Base-by-base conservation (phyloP, 148 eudicot genomes). In the Camellia granthamiana region DNA sequence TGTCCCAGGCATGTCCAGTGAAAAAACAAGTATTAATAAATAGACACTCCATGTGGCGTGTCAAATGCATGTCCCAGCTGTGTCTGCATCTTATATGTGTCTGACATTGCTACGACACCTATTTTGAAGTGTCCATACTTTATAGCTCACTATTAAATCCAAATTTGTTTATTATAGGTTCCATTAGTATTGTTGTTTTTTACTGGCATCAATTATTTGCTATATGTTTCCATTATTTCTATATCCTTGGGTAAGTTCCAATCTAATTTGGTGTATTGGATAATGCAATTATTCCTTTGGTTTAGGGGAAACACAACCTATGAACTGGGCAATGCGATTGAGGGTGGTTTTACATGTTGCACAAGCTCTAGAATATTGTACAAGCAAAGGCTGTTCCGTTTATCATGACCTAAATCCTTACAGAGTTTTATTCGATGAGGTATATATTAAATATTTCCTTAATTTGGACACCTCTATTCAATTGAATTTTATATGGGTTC, bases 251-350 rank as follows among this genome's bases (percentile, higher is more conserved):
- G 14, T 74, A 16, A 74, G 63, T 55, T 46, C 70, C 64, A 63
- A 15, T 13, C n/a, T 43, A 15, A 14, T 15, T 11, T 73, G 44
- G 12, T 51, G 1, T 2, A 1, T 23, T 43, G 51, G 56, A 47
- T 51, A 3, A 47, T 16, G 9, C 12, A 38, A n/a, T 52, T 47
- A 18, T 52, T 62, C 51, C 69, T 12, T 73, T 80, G 80, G 13
- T n/a, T 75, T 81, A 92, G 96, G 93, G 96, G 93, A 92, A 79
- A 67, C 90, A 72, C 92, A 90, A 52, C 92, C 93, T 16, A 89
- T 92, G 90, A 89, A 92, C 84, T 90, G 93, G 93, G 90, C 93
- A 46, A 90, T 92, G 92, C 84, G 95, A 74, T 75, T 92, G 74
- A 89, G 95, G 85, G 95, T 92, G 43, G 95, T 83, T 47, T 77